Conservation (phyloP, 768 basidiomycete genomes). For the Mycena pura region DNA sequence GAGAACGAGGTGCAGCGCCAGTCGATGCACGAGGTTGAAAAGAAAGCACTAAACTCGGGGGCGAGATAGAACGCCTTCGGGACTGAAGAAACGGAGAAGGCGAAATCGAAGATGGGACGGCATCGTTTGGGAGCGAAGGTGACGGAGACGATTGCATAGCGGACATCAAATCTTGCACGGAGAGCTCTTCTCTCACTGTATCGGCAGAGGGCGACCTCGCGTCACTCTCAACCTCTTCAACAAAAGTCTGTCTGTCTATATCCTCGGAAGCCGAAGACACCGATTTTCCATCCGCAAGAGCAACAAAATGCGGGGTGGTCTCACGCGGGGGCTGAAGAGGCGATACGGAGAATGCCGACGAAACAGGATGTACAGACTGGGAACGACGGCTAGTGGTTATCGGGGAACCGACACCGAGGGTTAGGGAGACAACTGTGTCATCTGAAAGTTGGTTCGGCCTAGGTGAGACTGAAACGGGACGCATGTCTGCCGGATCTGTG, state of each 20-base stretch:
- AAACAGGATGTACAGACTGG: not conserved
- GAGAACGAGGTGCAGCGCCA: not conserved
- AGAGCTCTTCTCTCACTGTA: constrained; percentile 10
- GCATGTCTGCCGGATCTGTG: constrained; percentile 9
- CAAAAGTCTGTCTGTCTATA: not conserved
- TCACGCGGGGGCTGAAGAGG: constrained; percentile 4
- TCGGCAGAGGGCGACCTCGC: constrained; percentile 7
- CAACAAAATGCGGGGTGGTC: not conserved
- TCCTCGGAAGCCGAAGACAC: not conserved
- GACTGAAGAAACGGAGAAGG: constrained; percentile 9
- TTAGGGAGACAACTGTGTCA: constrained; percentile 10
- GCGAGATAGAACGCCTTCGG: not conserved
- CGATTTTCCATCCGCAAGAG: not conserved
- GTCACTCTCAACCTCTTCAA: not conserved
- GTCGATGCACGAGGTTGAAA: not conserved
- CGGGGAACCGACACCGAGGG: not conserved
- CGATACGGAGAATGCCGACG: not conserved
- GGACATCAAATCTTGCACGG: constrained; percentile 4
- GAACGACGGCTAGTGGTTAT: constrained; percentile 5
- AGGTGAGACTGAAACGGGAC: not conserved
- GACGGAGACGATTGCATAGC: not conserved
- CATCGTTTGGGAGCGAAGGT: not conserved
- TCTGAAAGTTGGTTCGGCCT: constrained; percentile 7
- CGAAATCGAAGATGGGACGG: constrained; percentile 10
- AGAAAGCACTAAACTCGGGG: not conserved